Conservation (phyloP, 495 filamentous ascomycete species). For the Hyaloscypha hepaticicola region DNA sequence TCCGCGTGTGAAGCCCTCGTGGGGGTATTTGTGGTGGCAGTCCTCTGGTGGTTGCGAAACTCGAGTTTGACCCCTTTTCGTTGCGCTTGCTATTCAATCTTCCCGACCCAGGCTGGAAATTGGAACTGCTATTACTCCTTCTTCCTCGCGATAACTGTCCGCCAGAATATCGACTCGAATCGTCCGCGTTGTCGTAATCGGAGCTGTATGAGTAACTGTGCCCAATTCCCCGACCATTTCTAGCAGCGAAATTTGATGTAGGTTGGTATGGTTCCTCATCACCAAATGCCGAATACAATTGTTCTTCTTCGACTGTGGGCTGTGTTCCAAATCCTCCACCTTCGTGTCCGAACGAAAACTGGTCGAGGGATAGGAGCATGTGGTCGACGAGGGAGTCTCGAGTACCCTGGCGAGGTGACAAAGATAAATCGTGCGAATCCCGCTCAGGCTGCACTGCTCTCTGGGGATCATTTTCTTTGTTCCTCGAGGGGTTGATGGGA, state of each 20-base stretch:
- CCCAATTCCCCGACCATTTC: slow-evolving; percentile 49
- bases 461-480: slow-evolving; percentile 36
- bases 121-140: slow-evolving; percentile 81
- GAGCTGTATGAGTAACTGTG: slow-evolving; percentile 75
- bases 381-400: slow-evolving; percentile 89
- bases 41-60: slow-evolving; percentile 17
- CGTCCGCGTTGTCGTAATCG: slow-evolving; percentile 64
- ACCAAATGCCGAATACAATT: slow-evolving; percentile 41
- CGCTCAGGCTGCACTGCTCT: slow-evolving; percentile 37
- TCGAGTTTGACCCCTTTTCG: slow-evolving; percentile 36
- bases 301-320: slow-evolving; percentile 28
- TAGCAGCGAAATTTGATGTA: slow-evolving; percentile 22
- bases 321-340: slow-evolving; percentile 31
- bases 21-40: slow-evolving; percentile 25
- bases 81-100: slow-evolving; percentile 61
- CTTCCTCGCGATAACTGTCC: slow-evolving; percentile 57
- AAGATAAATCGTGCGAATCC: slow-evolving; percentile 86
- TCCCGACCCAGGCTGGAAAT: slow-evolving; percentile 60
- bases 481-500: slow-evolving; percentile 39
- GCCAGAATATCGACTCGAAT: slow-evolving; percentile 59
- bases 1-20: slow-evolving; percentile 44
- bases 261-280: slow-evolving; percentile 39
- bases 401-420: slow-evolving; percentile 70
- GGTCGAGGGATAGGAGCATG: slow-evolving; percentile 86
- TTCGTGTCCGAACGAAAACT: slow-evolving; percentile 60